phyloP scores from a whole-genome alignment of 2,329 filamentous ascomycete species.

The Apiospora phragmitis region DNA sequence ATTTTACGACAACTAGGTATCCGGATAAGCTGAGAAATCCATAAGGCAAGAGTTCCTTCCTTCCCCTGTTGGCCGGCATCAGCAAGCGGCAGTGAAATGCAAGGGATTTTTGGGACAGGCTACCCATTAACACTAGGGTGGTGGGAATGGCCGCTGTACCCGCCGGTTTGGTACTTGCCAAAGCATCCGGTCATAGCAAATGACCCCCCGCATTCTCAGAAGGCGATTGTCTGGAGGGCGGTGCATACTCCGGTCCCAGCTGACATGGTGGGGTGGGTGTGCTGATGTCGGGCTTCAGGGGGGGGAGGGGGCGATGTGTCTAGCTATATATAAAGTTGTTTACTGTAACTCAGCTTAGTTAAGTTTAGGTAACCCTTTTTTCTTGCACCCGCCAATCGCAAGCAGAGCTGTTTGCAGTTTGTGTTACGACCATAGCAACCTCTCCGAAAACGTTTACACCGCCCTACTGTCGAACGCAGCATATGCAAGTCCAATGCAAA shows the following conservation, averaged over 20 bases:
- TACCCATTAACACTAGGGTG: background rate
- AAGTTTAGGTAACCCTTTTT: background rate
- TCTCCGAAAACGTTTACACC: background rate
- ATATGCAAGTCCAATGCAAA: background rate
- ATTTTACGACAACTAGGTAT: background rate
- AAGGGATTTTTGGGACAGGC: background rate
- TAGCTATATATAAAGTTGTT: background rate
- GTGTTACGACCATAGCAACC: background rate
- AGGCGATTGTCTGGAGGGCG: background rate
- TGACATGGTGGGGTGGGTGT: background rate
- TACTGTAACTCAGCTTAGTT: background rate
- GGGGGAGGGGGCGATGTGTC: background rate
- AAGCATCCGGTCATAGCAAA: background rate
- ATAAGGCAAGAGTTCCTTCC: background rate
- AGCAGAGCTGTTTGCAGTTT: background rate
- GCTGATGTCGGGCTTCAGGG: background rate
- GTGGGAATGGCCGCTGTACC: background rate
- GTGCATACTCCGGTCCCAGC: slow-evolving; percentile 7
- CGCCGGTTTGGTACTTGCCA: background rate
- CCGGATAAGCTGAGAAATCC: background rate
- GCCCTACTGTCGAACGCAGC: background rate
- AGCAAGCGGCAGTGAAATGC: background rate
- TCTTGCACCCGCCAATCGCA: background rate
- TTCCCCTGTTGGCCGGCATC: background rate
- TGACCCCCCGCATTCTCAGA: background rate